Evolutionary conservation across 306 rosid species (phyloP).

Genomic region (Benincasa hispida): DNA sequence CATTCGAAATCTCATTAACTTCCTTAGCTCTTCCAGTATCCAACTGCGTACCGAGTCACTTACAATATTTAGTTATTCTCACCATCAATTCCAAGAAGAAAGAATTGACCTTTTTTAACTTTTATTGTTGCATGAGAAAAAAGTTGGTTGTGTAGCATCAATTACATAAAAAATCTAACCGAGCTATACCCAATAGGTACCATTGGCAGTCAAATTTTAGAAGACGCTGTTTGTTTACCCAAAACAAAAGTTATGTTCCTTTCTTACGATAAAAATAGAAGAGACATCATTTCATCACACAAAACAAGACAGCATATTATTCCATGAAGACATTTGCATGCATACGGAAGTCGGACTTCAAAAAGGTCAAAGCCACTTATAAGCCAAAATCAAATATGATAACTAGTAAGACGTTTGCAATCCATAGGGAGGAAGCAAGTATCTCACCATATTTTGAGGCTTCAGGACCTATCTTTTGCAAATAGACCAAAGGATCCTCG

Average conservation of each 20-base stretch:
- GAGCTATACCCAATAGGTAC: not conserved
- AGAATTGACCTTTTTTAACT: not conserved
- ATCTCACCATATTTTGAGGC: conserved; percentile 83
- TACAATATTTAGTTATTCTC: not conserved
- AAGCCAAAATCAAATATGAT: not conserved
- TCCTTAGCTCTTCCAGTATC: not conserved
- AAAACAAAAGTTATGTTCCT: not conserved
- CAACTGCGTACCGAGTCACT: not conserved
- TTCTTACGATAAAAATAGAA: not conserved
- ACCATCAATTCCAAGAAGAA: not conserved
- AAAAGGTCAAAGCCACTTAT: not conserved
- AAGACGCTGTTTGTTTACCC: not conserved
- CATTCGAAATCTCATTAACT: not conserved
- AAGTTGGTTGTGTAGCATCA: not conserved
- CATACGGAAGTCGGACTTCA: not conserved
- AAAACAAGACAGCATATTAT: not conserved
- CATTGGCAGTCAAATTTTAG: not conserved
- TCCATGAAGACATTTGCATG: not conserved
- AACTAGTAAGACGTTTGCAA: not conserved
- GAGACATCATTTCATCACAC: not conserved
- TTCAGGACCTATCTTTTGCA: conserved; percentile 96
- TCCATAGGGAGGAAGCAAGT: not conserved
- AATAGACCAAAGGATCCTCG: conserved; percentile 76
- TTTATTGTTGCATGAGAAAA: not conserved
- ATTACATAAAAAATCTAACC: not conserved